phyloP scores from a whole-genome alignment of 2,329 filamentous ascomycete genomes.

The Chalaropsis ovoidea region DNA sequence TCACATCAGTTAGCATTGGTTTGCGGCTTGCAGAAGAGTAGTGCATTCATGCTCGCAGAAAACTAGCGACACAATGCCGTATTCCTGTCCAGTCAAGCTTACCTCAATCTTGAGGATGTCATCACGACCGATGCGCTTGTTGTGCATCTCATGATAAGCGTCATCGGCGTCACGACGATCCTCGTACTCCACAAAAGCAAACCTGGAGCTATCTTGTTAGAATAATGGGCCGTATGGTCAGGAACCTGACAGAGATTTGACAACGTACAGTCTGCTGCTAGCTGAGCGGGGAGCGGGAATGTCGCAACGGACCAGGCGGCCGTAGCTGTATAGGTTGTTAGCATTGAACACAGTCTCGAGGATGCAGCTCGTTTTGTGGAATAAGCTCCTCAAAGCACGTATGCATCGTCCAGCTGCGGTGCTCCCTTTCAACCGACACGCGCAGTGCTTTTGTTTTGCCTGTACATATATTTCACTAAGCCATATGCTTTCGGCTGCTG shows the following conservation, averaged over 20 bases:
- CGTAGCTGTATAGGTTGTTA: slow-evolving; percentile 56
- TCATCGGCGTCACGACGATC: slow-evolving; percentile 96
- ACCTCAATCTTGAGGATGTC: slow-evolving; percentile 98
- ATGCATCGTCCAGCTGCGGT: not conserved
- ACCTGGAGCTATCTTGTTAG: slow-evolving; percentile 42
- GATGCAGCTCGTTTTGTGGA: not conserved
- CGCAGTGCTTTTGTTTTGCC: not conserved
- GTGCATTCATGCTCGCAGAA: too few species aligned
- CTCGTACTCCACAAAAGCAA: slow-evolving; percentile 98
- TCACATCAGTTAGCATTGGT: slow-evolving; percentile 23
- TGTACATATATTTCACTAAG: slow-evolving; percentile 10
- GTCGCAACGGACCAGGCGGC: slow-evolving; percentile 93
- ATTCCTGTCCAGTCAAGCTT: slow-evolving; percentile 30
- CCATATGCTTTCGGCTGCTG: slow-evolving; percentile 16
- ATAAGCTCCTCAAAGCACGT: slow-evolving; percentile 1
- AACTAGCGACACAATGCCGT: too few species aligned
- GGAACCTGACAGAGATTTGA: not conserved
- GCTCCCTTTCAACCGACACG: not conserved
- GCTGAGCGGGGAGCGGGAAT: slow-evolving; percentile 93
- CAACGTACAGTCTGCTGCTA: slow-evolving; percentile 83
- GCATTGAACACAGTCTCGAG: slow-evolving; percentile 11
- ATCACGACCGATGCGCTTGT: slow-evolving; percentile 93
- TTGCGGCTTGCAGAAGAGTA: too few species aligned
- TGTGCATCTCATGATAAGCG: slow-evolving; percentile 99
- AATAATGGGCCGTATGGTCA: not conserved